A percentile compares a stretch with the other conserved stretches of the same genome.
phyloP scores from a whole-genome alignment of 1,139 yeast species.

The Hansenula anomala region DNA sequence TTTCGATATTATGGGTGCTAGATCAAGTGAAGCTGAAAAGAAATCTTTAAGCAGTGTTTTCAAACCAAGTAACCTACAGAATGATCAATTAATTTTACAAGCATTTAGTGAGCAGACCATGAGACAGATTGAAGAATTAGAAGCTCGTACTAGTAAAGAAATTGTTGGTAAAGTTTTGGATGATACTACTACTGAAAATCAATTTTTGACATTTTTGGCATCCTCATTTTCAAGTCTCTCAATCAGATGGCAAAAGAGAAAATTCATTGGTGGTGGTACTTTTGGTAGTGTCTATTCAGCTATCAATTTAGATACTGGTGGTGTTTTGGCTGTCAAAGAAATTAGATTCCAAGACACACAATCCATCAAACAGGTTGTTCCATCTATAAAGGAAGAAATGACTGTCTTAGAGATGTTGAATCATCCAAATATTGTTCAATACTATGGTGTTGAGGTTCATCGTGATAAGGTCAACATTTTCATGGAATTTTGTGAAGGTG shows the following conservation, averaged over 20 bases:
- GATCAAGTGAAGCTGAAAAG: conserved; percentile 73
- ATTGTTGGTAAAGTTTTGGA: conserved; percentile 87
- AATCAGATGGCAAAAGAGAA: conserved; percentile 96
- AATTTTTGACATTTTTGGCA: conserved; percentile 79
- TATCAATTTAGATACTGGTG: conserved; percentile 90
- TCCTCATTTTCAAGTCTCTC: conserved; percentile 88
- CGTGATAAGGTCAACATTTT: conserved; percentile 92
- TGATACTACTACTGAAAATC: conserved; percentile 81
- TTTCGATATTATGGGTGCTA: conserved; percentile 97
- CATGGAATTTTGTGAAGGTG: conserved; percentile 98
- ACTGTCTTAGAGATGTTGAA: conserved; percentile 90
- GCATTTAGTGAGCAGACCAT: conserved; percentile 31
- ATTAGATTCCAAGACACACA: conserved; percentile 88
- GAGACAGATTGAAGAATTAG: conserved; percentile 27
- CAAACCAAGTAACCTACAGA: conserved; percentile 30
- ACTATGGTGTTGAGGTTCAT: conserved; percentile 95
- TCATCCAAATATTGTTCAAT: conserved; percentile 95
- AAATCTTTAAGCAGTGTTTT: conserved; percentile 40
- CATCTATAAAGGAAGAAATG: conserved; percentile 93
- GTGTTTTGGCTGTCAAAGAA: conserved; percentile 95
- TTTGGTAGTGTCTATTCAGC: conserved; percentile 95
- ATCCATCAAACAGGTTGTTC: conserved; percentile 78
- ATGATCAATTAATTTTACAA: conserved; percentile 32
- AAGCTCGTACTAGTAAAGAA: conserved; percentile 26
- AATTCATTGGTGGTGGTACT: conserved; percentile 91